Base-by-base conservation (phyloP, 495 filamentous ascomycete genomes). In the Penicillium arizonense region DNA sequence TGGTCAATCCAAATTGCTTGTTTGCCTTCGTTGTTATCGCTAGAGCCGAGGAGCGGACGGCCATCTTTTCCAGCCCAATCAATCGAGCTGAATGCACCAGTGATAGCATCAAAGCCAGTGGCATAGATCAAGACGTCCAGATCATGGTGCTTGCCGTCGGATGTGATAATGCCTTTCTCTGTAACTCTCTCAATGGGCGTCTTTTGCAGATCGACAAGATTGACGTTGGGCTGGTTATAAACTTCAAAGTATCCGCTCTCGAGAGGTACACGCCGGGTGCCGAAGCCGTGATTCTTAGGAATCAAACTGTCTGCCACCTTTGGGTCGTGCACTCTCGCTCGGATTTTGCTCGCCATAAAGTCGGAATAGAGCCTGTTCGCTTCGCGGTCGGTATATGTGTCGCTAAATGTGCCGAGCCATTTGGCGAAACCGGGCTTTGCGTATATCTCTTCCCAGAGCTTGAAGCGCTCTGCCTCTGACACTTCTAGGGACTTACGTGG, bases 91-190 rank as follows among this genome's bases (percentile, higher is more conserved):
- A 73, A 56, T 20, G 61, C 62, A 39, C 68, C 70, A 0, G 68
- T 73, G 10, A 65, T 59, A 12, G 66, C 56, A 51, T 73, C 67
- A 32, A 70, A 73, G 0, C 70, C 70, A 21, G 61, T 67, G 3
- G 70, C 68, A 35, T 58, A 65, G 12, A 72, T 65, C 16, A 79
- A 56, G 9, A 72, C 68, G 34, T 81, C 77, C 12, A 77, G 61
- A 4, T 74, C 65, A 30, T 64, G 65, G 3, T 67, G 37, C 1
- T 52, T 50, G 9, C 70, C 73, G 44, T 73, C 67, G 3, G 33
- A 53, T 3, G 65, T 74, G 20, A 62, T 57, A 30, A 79, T 74
- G 1, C 69, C 68, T 0, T 33, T 54, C 26, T 48, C 42, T 4
- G 58, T 63, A 5, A 69, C 53, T 8, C 36, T 34, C 8, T 64